Base-by-base conservation (phyloP, 139 green algal genomes). In the Mesostigma viride region DNA sequence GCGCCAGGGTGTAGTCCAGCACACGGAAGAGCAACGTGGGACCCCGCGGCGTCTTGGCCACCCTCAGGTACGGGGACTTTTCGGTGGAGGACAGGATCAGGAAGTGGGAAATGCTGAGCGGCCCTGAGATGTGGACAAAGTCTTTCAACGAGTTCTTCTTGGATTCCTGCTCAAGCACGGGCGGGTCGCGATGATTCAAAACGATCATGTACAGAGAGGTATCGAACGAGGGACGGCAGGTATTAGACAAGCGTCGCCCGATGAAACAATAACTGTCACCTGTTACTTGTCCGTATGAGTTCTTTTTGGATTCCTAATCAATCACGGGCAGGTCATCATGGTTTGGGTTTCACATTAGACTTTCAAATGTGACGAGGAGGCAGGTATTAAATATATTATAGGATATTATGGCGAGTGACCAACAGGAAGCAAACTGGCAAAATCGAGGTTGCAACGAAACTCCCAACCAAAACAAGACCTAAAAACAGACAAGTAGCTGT, bases 61-160 rank as follows among this genome's bases (percentile, higher is more conserved):
- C 35, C 28, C 87, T 82, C 58, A 99, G 68, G 79, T 97, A 97
- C 24, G 70, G 75, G 14, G 78, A 69, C 27, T 79, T 84, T 20
- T 95, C 77, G 1, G 90, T 97, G 26, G 88, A 83, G 14, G 85
- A 89, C 5, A 99, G 84, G 2, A 96, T 87, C 17, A 98, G 35
- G 51, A 98, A 90, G 78, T 99, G 94, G 5, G 82, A 92, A 17
- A 99, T 87, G 0, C 94, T 93, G 67, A 99, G 75, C 0, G 91
- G 91, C 0, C 91, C 93, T 2, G 88, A 83, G 59, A 99, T 88
- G 3, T 92, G 64, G 32, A 99, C 77, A 81, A 98, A 99, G 75
- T 99, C 94, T 64, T 92, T 94, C 40, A 98, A 71, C 27, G 72
- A 81, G 76, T 96, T 96, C 1, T 58, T 32, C 64, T 82, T 87